Evolutionary conservation across 306 rosid species (phyloP).

Genomic region (Begonia masoniana): DNA sequence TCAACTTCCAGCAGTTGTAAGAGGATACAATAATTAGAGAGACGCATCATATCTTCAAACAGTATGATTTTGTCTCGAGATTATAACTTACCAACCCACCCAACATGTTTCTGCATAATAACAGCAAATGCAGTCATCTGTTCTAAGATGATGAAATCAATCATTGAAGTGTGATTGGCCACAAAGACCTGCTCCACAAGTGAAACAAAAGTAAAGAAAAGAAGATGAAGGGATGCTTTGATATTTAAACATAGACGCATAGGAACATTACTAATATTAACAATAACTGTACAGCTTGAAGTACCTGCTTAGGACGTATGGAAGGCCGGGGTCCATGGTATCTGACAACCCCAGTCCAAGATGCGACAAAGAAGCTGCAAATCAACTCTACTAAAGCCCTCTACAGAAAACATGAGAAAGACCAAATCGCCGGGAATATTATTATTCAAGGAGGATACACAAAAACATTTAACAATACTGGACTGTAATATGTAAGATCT

Average conservation of each 20-base stretch:
- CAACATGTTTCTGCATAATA: constrained; percentile 96
- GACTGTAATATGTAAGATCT: constrained; percentile 11
- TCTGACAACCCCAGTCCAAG: constrained; percentile 98
- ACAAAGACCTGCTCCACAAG: constrained; percentile 65
- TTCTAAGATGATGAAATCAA: constrained; percentile 87
- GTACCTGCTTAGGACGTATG: constrained; percentile 77
- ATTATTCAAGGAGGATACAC: no score
- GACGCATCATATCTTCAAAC: no score
- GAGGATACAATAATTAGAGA: no score
- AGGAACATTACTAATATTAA: constrained; percentile 4
- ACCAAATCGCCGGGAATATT: no score
- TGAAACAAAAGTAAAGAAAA: not conserved
- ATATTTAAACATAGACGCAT: constrained; percentile 1
- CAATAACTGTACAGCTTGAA: not conserved
- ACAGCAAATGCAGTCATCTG: constrained; percentile 99
- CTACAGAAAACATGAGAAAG: constrained; percentile 21
- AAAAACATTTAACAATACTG: no score
- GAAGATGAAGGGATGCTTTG: constrained; percentile 8
- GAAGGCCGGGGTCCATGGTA: constrained; percentile 97
- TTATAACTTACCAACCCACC: constrained; percentile 90
- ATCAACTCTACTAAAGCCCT: constrained; percentile 87
- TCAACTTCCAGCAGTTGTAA: no score
- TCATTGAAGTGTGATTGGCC: constrained; percentile 96
- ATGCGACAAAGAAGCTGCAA: constrained; percentile 95
- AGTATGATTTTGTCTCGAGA: not conserved